These are phyloP conservation scores for Salvia splendens DNA, from an alignment of 257 asterid species.

Conservation along the genomic window DNA sequence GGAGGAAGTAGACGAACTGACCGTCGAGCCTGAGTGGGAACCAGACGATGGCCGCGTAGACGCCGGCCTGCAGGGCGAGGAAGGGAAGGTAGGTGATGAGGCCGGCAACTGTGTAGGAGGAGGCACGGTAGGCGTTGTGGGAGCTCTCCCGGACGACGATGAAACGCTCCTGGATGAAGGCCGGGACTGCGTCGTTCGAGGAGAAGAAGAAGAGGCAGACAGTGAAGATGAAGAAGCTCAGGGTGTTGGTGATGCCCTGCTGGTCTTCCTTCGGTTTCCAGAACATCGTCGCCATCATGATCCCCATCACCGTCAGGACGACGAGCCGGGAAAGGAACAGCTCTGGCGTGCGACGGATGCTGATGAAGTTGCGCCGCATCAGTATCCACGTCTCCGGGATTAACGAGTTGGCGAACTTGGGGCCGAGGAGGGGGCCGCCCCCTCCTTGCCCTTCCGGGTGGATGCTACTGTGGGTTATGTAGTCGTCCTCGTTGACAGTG, in stretches of 20 bases:
- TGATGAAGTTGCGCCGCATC: conserved; percentile 75
- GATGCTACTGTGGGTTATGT: conserved; percentile 49
- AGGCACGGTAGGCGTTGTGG: conserved; percentile 83
- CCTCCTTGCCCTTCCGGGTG: conserved; percentile 22
- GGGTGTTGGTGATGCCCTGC: conserved; percentile 73
- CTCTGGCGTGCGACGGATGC: conserved; percentile 82
- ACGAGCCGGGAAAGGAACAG: conserved; percentile 76
- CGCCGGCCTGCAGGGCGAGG: conserved; percentile 68
- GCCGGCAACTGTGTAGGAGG: conserved; percentile 85
- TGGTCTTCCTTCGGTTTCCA: conserved; percentile 43
- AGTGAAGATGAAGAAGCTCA: conserved; percentile 83
- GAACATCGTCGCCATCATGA: conserved; percentile 94
- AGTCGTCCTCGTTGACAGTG: conserved; percentile 78
- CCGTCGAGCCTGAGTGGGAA: conserved; percentile 59
- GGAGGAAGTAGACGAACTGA: conserved; percentile 53
- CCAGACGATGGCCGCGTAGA: conserved; percentile 75
- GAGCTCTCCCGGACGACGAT: conserved; percentile 78
- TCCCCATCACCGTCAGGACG: conserved; percentile 75
- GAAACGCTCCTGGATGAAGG: conserved; percentile 86
- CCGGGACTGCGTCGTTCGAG: conserved; percentile 91
- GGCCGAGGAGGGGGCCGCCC: conserved; percentile 43
- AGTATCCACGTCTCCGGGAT: conserved; percentile 68
- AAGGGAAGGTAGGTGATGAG: conserved; percentile 79
- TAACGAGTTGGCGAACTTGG: conserved; percentile 72
- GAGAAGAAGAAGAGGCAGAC: conserved; percentile 83